Base-by-base conservation (phyloP, 2,329 filamentous ascomycete genomes). In the Epichloe sibirici region DNA sequence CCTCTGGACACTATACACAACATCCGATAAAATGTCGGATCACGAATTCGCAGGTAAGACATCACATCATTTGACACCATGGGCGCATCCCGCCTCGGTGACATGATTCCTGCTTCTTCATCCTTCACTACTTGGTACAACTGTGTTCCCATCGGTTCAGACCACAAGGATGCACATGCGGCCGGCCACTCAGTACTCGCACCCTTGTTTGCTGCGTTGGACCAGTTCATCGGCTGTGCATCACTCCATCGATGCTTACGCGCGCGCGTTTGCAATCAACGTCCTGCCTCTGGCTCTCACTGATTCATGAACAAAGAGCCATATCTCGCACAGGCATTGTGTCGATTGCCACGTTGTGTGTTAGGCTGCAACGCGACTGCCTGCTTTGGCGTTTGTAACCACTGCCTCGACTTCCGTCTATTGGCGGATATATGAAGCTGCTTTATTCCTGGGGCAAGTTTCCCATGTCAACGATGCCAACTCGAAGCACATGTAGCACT, bases 41-140 rank as follows among this genome's bases (percentile, higher is more conserved):
- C 77, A 82, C 66, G 81, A 84, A 65, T 81, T 83, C 70, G 76
- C 74, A 68, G 76, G 81, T 82, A 64, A 69, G 79, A 34, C 28
- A 8, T 17, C 45, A 34, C 28, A 8, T 17, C 45, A 11, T 45
- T 40, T 17, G 1, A 17, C 15, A 25, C 34, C 23, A 31, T 13
- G n/a, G 5, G 34, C 37, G 6, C 15, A 15, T 44, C 35, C 9
- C 45, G 9, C 25, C 13, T 28, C 12, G 13, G 23, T 28, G 37
- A n/a, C 13, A 21, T 45, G 8, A 25, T n/a, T 38, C 12, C 21
- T 12, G 12, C 1, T 43, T 38, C 8, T 45, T 38, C 12, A 17
- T 42, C 8, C 4, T 31, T 40, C 9, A 13, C 37, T 21, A 3
- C 31, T 37, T 43, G 9, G 31, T n/a, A 43, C 28, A 7, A 15